Evolutionary conservation across 805 yeast genomes (phyloP).

Genomic region (Starmerella bacillaris): DNA sequence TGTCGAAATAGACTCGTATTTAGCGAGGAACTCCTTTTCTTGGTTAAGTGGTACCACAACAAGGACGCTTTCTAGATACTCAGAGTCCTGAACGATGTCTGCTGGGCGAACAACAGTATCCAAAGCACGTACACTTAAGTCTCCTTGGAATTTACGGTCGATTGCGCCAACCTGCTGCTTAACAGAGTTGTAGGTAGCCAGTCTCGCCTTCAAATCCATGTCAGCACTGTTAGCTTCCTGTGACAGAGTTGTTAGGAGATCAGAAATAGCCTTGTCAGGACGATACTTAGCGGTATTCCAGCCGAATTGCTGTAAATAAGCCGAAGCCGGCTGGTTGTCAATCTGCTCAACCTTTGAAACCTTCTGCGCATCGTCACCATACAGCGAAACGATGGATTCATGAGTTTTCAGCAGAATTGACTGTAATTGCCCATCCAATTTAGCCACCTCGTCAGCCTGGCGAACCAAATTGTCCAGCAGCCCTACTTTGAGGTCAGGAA

Average conservation of each 20-base stretch:
- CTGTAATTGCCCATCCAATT: slow-evolving; percentile 62
- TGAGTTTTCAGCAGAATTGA: slow-evolving; percentile 52
- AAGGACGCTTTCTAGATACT: slow-evolving; percentile 67
- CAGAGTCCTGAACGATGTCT: slow-evolving; percentile 72
- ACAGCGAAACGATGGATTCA: slow-evolving; percentile 39
- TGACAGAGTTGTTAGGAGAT: slow-evolving; percentile 50
- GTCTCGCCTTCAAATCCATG: slow-evolving; percentile 63
- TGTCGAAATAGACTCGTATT: slow-evolving; percentile 58
- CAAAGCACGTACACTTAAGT: slow-evolving; percentile 72
- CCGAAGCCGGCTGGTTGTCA: slow-evolving; percentile 36
- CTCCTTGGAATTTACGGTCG: slow-evolving; percentile 86
- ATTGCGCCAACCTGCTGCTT: slow-evolving; percentile 71
- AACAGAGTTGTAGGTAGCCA: slow-evolving; percentile 59
- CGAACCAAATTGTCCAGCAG: slow-evolving; percentile 81
- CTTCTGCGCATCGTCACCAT: slow-evolving; percentile 25
- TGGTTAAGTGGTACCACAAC: slow-evolving; percentile 68
- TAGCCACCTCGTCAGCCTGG: slow-evolving; percentile 75
- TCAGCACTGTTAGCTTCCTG: slow-evolving; percentile 71
- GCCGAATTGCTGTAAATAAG: slow-evolving; percentile 53
- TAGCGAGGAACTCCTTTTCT: slow-evolving; percentile 39
- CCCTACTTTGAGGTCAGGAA: slow-evolving; percentile 85
- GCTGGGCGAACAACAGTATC: slow-evolving; percentile 73
- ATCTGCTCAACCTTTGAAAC: slow-evolving; percentile 34
- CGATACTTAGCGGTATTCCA: slow-evolving; percentile 85
- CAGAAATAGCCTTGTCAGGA: slow-evolving; percentile 63